Evolutionary conservation across 805 yeast genomes (phyloP), one percentile per base, ranked within the genome.

Genomic region (Lachancea thermotolerans): DNA sequence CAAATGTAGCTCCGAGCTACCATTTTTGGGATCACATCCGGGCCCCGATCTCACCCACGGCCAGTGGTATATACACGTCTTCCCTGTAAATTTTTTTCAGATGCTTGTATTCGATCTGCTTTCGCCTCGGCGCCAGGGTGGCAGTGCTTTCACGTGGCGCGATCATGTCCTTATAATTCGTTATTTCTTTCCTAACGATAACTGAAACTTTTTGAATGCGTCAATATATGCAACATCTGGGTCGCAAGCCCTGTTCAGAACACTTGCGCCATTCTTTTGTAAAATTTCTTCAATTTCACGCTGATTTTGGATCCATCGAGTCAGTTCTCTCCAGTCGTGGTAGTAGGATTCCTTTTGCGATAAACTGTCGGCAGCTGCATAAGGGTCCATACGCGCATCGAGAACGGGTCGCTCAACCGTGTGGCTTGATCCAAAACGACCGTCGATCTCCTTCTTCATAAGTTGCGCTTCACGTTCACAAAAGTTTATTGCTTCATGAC

Each of bases 301-400:
- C 47, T 74, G 77, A 51, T 72, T 74, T 16, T 60, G 54, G 12
- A 67, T 62, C 65, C 73, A 69, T 10, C 53, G 60, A 7, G 48
- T 45, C 9, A 74, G 42, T 4, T 50, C 50, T n/a, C 58, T 55
- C 41, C 65, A 63, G 12, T 60, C 57, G 2, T 18, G 39, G 37
- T 59, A 65, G 36, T 60, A 61, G 3, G 51, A 46, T 14, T 65
- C 65, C 14, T 60, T 57, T 15, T 58, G 56, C 7, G 62, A 62
- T 17, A 60, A 49, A 6, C 60, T 35, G 37, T 73, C 75, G 41
- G 71, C 66, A 10, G 67, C 62, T 3, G 75, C 75, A 51, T 78
- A 78, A 1, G 82, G 81, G 53, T 78, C 80, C 4, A 73, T 51
- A 27, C 77, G 58, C 4, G 62, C 55, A 28, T 63, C 61, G 35